Percentiles rank a stretch among this genome's conserved stretches.
Conservation (phyloP, 768 basidiomycete species). For the Tricholoma hemisulphureum region DNA sequence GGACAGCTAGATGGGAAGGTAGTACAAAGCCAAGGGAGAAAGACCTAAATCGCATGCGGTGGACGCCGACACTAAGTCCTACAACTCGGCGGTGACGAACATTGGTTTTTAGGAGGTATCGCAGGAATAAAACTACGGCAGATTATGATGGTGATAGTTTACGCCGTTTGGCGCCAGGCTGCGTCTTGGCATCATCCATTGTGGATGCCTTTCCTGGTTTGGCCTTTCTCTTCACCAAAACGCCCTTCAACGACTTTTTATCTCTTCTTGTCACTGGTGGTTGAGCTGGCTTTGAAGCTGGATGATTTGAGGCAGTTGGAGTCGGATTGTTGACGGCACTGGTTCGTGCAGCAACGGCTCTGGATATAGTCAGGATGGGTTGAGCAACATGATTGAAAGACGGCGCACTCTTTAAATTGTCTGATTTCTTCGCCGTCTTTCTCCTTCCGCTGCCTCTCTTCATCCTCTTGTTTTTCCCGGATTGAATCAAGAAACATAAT, state of each 20-base stretch:
- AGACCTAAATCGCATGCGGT: constrained; percentile 65
- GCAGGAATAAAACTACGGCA: constrained; percentile 6
- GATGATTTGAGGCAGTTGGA: constrained; percentile 34
- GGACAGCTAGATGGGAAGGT: constrained; percentile 55
- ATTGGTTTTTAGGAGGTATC: neutral
- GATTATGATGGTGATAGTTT: constrained; percentile 38
- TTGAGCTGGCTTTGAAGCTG: constrained; percentile 31
- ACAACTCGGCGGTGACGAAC: constrained; percentile 11
- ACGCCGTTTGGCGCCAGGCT: constrained; percentile 57
- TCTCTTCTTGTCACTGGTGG: constrained; percentile 55
- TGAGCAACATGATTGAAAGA: constrained; percentile 2
- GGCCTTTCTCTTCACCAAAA: constrained; percentile 74
- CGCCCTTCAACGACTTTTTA: constrained; percentile 73
- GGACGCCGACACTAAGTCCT: constrained; percentile 72
- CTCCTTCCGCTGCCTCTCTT: constrained; percentile 72
- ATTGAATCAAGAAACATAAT: constrained; percentile 86
- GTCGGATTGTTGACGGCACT: constrained; percentile 46
- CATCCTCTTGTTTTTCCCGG: constrained; percentile 69
- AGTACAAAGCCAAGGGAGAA: constrained; percentile 46
- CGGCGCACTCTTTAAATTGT: constrained; percentile 68
- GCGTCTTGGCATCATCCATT: constrained; percentile 24
- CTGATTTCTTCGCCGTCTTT: constrained; percentile 78
- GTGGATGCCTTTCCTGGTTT: constrained; percentile 35
- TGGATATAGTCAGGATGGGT: constrained; percentile 17
- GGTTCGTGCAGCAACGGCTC: constrained; percentile 69